These are phyloP conservation scores for Hypoxylon sp. DNA, from an alignment of 2,329 filamentous ascomycete species.

Conservation along the genomic window DNA sequence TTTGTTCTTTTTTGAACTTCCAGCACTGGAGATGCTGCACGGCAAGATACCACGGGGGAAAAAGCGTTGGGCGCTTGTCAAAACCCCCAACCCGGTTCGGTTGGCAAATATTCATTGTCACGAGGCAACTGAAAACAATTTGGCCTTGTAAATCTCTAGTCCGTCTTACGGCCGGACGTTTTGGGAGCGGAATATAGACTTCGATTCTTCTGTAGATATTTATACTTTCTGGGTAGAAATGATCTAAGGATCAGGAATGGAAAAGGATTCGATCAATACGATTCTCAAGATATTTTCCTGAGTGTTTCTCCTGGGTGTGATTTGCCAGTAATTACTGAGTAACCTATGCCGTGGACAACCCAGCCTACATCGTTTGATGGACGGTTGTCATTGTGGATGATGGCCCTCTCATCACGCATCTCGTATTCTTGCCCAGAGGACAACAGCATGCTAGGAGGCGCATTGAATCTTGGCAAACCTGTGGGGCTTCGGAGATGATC, in stretches of 20 bases:
- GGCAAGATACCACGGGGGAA: slow-evolving; percentile 27
- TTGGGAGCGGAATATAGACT: slow-evolving; percentile 33
- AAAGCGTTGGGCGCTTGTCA: slow-evolving; percentile 24
- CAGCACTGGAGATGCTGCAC: slow-evolving; percentile 11
- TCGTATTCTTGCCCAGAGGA: too few relatives aligned
- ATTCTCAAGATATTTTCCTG: background rate
- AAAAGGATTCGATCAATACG: slow-evolving; percentile 17
- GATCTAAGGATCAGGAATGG: slow-evolving; percentile 25
- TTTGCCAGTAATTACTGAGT: too few relatives aligned
- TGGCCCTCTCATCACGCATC: too few relatives aligned
- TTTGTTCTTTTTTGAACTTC: slow-evolving; percentile 22
- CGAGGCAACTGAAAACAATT: slow-evolving; percentile 4
- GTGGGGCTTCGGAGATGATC: background rate
- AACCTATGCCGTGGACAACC: too few relatives aligned
- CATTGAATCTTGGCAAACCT: background rate
- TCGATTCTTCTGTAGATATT: slow-evolving; percentile 39
- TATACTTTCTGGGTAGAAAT: slow-evolving; percentile 21
- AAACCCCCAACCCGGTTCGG: slow-evolving; percentile 24
- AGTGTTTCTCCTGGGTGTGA: too few relatives aligned
- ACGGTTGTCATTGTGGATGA: too few relatives aligned
- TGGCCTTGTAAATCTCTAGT: slow-evolving; percentile 1
- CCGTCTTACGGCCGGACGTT: slow-evolving; percentile 6
- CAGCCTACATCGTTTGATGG: too few relatives aligned
- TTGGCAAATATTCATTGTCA: slow-evolving; percentile 17
- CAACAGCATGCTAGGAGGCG: too few relatives aligned